phyloP scores from a whole-genome alignment of 2,329 filamentous ascomycete genomes.

The Gyromitra esculenta region DNA sequence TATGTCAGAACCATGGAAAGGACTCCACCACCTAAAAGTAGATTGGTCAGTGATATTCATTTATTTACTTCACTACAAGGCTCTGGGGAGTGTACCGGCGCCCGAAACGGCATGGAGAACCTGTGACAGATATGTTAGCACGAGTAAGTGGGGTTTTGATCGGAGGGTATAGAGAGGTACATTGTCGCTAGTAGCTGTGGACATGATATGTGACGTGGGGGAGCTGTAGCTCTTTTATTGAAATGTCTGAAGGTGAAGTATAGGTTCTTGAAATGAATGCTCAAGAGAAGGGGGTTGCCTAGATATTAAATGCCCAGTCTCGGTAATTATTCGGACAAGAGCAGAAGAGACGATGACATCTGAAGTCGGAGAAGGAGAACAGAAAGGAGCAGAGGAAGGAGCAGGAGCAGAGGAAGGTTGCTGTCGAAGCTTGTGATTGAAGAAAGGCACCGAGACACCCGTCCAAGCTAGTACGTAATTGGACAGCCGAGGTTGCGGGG shows the following conservation, averaged over 20 bases:
- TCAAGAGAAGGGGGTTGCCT: not conserved
- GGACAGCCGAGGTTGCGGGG: slow-evolving; percentile 49
- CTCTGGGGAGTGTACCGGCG: slow-evolving; percentile 43
- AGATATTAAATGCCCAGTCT: slow-evolving; percentile 16
- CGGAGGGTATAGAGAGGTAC: slow-evolving; percentile 24
- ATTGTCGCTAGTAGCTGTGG: slow-evolving; percentile 48
- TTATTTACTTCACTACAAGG: not conserved
- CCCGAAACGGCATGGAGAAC: slow-evolving; percentile 55
- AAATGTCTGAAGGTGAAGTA: not conserved
- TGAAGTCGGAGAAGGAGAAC: not conserved
- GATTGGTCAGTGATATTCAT: not conserved
- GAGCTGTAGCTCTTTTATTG: slow-evolving; percentile 7
- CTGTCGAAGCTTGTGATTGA: slow-evolving; percentile 40
- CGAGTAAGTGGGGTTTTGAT: not conserved
- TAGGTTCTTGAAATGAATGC: not conserved
- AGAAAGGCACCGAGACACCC: slow-evolving; percentile 36
- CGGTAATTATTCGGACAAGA: not conserved
- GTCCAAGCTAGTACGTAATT: slow-evolving; percentile 5
- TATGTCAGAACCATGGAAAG: slow-evolving; percentile 98
- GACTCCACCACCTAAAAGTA: slow-evolving; percentile 81
- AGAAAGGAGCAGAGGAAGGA: too few species aligned
- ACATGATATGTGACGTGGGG: slow-evolving; percentile 28
- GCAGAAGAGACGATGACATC: not conserved
- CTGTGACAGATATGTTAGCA: slow-evolving; percentile 26
- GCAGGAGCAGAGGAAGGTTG: not conserved